Conservation (phyloP, 2,329 filamentous ascomycete genomes). For the Penicillium brevicompactum region DNA sequence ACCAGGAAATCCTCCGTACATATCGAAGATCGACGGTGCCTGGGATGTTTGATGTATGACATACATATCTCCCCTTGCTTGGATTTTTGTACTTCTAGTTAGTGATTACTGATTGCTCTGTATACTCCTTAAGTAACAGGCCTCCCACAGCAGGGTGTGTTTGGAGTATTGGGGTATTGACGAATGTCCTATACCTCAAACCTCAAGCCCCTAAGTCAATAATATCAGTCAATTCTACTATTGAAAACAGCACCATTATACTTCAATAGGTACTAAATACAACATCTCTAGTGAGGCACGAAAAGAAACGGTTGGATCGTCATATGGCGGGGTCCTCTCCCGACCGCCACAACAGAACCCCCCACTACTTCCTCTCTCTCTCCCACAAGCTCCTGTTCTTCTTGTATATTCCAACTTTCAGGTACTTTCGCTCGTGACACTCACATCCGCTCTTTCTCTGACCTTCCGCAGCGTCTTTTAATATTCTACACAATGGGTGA, state of each 20-base stretch:
- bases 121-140: background rate
- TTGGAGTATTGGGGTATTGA: no score
- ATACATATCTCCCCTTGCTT: constrained; percentile 1
- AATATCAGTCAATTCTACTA: no score
- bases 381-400: constrained; percentile 5
- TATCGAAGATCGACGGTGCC: constrained; percentile 6
- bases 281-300: background rate
- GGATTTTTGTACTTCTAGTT: background rate
- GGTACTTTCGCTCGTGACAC: background rate
- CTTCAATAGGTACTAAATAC: no score
- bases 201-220: no score
- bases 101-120: background rate
- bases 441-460: constrained; percentile 1
- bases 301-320: constrained; percentile 13
- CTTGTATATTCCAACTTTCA: constrained; percentile 12
- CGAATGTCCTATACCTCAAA: no score
- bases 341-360: constrained; percentile 11
- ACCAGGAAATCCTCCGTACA: no score
- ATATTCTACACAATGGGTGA: constrained; percentile 29
- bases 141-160: no score
- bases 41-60: constrained; percentile 6
- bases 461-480: constrained; percentile 8
- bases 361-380: constrained; percentile 7
- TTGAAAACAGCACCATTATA: no score
- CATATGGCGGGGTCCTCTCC: constrained; percentile 15